Base-by-base conservation (phyloP, 2,329 filamentous ascomycete genomes). In the Alternaria metachromatica region DNA sequence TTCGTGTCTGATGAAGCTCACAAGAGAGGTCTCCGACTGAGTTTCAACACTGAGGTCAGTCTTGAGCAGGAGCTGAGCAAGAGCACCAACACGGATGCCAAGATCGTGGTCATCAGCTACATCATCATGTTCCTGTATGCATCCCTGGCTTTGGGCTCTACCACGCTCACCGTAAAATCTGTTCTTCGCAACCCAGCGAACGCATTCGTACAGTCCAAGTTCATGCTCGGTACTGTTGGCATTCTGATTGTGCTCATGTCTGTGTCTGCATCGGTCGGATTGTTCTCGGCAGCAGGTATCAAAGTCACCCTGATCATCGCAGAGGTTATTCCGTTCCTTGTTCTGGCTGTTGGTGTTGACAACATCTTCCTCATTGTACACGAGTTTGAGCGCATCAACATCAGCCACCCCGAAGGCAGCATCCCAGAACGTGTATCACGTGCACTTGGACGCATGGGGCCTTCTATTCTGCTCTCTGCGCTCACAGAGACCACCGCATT, bases 291-390 rank as follows among this genome's bases (percentile, higher is more conserved):
- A 78, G 87, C 89, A 41, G 94, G 94, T 1, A 88, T 99, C 74
- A 97, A 97, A 81, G 96, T 95, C 13, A 99, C 96, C 0, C 84
- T 99, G 69, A 99, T 99, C 75, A 99, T 99, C 65, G 95, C 96
- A 5, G 96, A 99, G 77, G 96, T 99, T 65, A 99, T 99, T 68
- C 96, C 96, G 0, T 99, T 99, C 80, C 90, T 99, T 68, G 95
- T 99, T 10, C 84, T 99, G 20, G 96, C 96, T 12, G 94, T 99
- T 26, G 96, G 96, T 49, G 96, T 99, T 3, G 96, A 99, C 85
- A 99, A 99, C 76, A 98, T 99, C 73, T 99, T 99, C 82, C 84
- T 99, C 60, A 97, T 99, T 63, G 96, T 99, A 1, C 96, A 99
- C 80, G 96, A 99, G 80, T 97, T 99, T 63, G 96, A 99, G 78